Evolutionary conservation across 768 basidiomycete genomes (phyloP).

Genomic region (Hypholoma sublateritium): DNA sequence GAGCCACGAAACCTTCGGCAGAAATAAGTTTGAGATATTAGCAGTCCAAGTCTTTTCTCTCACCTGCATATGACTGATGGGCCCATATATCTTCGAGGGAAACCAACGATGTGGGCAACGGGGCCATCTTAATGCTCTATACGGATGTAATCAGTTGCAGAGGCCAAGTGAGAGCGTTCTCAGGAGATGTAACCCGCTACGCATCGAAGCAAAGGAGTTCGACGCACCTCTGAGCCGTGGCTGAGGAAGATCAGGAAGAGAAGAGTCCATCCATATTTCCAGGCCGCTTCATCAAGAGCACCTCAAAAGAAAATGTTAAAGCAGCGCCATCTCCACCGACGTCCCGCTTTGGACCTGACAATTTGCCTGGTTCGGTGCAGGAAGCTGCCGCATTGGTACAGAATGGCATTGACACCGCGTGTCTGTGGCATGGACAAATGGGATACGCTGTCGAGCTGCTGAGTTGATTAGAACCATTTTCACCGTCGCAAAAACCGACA

Average conservation of each 20-base stretch:
- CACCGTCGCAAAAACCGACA: neutral
- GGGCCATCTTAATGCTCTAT: constrained; percentile 10
- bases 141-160: neutral
- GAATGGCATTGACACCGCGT: neutral
- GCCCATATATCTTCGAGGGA: constrained; percentile 15
- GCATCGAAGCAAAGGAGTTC: neutral
- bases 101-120: constrained; percentile 1
- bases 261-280: constrained; percentile 8
- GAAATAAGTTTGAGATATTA: neutral
- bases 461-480: neutral
- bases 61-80: constrained; percentile 17
- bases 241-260: constrained; percentile 8
- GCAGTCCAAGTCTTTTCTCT: neutral
- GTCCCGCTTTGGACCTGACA: constrained; percentile 3
- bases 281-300: neutral
- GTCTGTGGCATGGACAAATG: neutral
- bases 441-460: neutral
- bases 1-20: constrained; percentile 11
- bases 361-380: constrained; percentile 10
- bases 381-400: neutral
- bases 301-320: constrained; percentile 17
- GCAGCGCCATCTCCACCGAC: constrained; percentile 19
- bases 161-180: neutral
- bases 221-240: constrained; percentile 4
- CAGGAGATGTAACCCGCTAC: neutral